Percentiles rank a stretch among this genome's conserved stretches.
phyloP scores from a whole-genome alignment of 2,329 filamentous ascomycete species.

The Coniochaeta pulveracea region DNA sequence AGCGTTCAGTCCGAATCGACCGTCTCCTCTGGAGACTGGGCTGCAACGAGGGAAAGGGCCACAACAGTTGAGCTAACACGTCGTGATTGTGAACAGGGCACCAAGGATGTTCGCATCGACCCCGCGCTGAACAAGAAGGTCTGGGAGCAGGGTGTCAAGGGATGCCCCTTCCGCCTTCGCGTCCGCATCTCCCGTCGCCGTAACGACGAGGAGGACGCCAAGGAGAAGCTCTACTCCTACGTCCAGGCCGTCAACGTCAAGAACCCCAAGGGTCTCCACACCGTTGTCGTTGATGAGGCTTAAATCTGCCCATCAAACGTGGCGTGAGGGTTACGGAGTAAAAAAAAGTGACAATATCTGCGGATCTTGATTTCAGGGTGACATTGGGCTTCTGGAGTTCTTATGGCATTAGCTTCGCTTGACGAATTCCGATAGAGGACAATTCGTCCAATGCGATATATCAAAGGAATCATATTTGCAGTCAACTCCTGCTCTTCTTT shows the following conservation, averaged over 20 bases:
- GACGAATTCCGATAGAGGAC: conserved; percentile 28
- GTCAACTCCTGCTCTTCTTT: too few species aligned
- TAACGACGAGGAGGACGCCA: conserved; percentile 99
- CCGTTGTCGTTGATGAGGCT: conserved; percentile 75
- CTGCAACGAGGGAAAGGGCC: conserved; percentile 6
- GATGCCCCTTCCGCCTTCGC: conserved; percentile 92
- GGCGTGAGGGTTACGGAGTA: background rate
- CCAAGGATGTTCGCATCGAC: conserved; percentile 93
- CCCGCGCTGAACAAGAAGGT: conserved; percentile 99
- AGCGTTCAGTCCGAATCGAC: too few species aligned
- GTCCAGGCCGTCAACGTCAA: conserved; percentile 99
- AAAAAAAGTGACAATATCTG: conserved; percentile 13
- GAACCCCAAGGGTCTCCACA: conserved; percentile 96
- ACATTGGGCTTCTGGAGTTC: conserved; percentile 33
- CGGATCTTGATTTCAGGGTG: conserved; percentile 24
- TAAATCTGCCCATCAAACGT: too few species aligned
- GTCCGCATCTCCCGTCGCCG: conserved; percentile 98
- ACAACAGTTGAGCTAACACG: too few species aligned
- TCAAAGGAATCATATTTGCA: conserved; percentile 1
- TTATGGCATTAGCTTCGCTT: conserved; percentile 28
- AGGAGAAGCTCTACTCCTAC: conserved; percentile 99
- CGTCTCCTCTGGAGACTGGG: too few species aligned
- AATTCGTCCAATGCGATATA: conserved; percentile 11
- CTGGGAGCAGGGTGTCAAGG: conserved; percentile 99
- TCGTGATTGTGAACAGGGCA: too few species aligned